These are phyloP conservation scores for Emergomyces africanus DNA, from an alignment of 2,329 filamentous ascomycete species.

Conservation along the genomic window DNA sequence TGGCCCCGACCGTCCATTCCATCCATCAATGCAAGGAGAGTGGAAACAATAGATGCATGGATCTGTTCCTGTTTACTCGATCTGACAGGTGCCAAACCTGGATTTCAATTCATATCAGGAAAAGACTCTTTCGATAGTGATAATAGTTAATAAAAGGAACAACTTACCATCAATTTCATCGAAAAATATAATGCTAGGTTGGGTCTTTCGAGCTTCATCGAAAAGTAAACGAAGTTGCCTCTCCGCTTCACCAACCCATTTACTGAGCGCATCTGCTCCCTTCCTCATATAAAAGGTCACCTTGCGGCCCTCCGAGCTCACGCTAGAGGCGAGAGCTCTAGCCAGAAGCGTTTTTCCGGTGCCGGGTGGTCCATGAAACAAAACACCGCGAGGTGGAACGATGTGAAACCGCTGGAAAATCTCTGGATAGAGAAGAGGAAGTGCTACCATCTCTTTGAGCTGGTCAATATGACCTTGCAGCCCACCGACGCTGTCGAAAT, in stretches of 20 bases:
- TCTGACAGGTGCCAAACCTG: constrained; percentile 69
- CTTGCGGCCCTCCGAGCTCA: constrained; percentile 78
- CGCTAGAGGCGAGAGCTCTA: constrained; percentile 78
- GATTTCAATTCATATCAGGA: constrained; percentile 2
- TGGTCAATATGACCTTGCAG: constrained; percentile 90
- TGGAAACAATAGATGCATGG: constrained; percentile 93
- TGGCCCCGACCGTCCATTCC: constrained; percentile 97
- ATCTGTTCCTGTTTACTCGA: constrained; percentile 99
- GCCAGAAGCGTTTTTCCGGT: constrained; percentile 97
- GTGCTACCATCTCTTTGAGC: constrained; percentile 95
- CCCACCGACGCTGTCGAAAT: constrained; percentile 89
- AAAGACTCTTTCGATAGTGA: neutral
- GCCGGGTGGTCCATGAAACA: constrained; percentile 94
- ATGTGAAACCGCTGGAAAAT: constrained; percentile 85
- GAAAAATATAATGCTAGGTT: constrained; percentile 99
- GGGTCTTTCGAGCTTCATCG: constrained; percentile 87
- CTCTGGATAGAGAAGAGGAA: constrained; percentile 89
- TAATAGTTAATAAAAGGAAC: neutral
- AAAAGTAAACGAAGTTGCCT: constrained; percentile 87
- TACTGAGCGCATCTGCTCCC: constrained; percentile 91
- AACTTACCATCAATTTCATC: constrained; percentile 83
- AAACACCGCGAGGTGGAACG: constrained; percentile 82
- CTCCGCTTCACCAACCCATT: constrained; percentile 98
- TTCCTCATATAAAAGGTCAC: constrained; percentile 99
- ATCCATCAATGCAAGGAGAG: constrained; percentile 87